These are phyloP conservation scores for Coniophora puteana DNA, from an alignment of 1,284 basidiomycete genomes.

Conservation along the genomic window DNA sequence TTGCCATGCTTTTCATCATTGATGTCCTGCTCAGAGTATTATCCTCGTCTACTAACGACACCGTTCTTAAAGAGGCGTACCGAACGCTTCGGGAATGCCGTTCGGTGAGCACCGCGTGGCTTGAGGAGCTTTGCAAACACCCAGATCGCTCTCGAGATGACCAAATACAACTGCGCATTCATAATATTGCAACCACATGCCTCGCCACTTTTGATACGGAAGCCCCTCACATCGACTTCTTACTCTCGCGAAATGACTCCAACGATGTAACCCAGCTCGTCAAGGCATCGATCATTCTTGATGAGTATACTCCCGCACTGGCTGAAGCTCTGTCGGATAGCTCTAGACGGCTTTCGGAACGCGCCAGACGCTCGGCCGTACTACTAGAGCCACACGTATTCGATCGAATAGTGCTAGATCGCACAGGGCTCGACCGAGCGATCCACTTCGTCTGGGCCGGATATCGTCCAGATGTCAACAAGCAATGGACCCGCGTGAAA, in stretches of 20 bases:
- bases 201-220: conserved; percentile 32
- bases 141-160: conserved; percentile 11
- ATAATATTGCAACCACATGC: conserved; percentile 35
- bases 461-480: conserved; percentile 26
- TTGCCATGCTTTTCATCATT: no score
- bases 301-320: conserved; percentile 24
- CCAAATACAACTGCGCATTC: conserved; percentile 24
- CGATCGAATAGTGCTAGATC: conserved; percentile 6
- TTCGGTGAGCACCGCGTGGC: conserved; percentile 32
- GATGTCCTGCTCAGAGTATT: conserved; percentile 32
- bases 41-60: conserved; percentile 15
- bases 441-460: conserved; percentile 32
- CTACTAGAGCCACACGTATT: conserved; percentile 19
- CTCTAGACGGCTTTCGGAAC: conserved; percentile 17
- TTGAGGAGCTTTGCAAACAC: conserved; percentile 22
- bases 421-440: conserved; percentile 30
- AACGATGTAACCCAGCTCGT: conserved; percentile 21
- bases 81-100: conserved; percentile 29
- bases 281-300: conserved; percentile 26
- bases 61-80: conserved; percentile 11
- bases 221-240: conserved; percentile 18
- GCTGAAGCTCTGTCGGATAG: conserved; percentile 3
- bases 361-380: conserved; percentile 27
- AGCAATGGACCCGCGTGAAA: conserved; percentile 27
- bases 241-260: neutral